Conservation (phyloP, 768 basidiomycete species). For the Naganishia vaughanmartiniae region DNA sequence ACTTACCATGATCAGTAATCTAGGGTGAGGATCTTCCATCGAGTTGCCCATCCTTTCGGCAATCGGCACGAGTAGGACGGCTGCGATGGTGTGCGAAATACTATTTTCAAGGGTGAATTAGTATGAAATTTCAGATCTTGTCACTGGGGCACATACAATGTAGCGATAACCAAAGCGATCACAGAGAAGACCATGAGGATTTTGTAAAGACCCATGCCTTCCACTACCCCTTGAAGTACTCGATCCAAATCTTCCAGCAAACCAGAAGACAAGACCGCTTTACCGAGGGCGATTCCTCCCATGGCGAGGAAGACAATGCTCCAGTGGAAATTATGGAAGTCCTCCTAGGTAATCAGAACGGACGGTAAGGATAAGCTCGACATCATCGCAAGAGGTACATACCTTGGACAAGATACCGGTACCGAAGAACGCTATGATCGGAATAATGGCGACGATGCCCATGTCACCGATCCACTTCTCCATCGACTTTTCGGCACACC, state of each 20-base stretch:
- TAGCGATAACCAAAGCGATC: constrained; percentile 48
- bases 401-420: constrained; percentile 93
- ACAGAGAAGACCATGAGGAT: constrained; percentile 71
- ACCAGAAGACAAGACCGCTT: constrained; percentile 86
- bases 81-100: constrained; percentile 96
- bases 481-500: constrained; percentile 81
- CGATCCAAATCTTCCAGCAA: constrained; percentile 74
- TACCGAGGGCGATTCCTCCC: constrained; percentile 95
- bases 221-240: constrained; percentile 57
- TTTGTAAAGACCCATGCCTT: constrained; percentile 64
- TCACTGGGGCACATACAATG: constrained; percentile 41
- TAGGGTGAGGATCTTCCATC: constrained; percentile 66
- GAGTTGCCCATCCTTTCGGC: constrained; percentile 83
- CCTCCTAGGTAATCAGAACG: constrained; percentile 60
- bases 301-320: constrained; percentile 93
- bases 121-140: not conserved
- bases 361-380: not conserved
- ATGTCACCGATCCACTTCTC: constrained; percentile 82
- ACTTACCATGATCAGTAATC: constrained; percentile 80
- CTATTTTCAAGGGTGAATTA: constrained; percentile 69
- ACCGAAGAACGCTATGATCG: constrained; percentile 88
- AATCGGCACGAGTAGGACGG: constrained; percentile 93
- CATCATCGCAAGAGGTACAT: constrained; percentile 16
- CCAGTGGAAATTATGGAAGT: constrained; percentile 78
- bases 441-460: constrained; percentile 94